Conservation (phyloP, 2,329 filamentous ascomycete species). For the Ophiosphaerella narmari region DNA sequence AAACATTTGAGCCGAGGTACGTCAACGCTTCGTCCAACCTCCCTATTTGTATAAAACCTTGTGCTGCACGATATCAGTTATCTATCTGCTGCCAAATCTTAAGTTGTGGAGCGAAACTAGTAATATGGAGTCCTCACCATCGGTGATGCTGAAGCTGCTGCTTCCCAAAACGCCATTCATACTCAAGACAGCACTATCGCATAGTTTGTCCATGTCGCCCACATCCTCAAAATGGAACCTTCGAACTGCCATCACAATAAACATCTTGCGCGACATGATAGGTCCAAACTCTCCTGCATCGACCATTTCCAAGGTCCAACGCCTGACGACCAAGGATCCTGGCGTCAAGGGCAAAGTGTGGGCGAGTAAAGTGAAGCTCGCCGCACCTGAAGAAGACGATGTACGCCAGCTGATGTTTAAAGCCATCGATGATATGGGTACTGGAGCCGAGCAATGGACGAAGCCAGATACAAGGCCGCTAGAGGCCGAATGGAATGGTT, state of each 20-base stretch:
- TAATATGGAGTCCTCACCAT: constrained; percentile 42
- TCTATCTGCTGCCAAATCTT: neutral
- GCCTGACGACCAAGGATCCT: constrained; percentile 63
- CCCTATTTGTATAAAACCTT: too few relatives aligned
- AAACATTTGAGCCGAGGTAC: constrained; percentile 15
- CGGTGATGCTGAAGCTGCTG: constrained; percentile 40
- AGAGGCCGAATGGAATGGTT: constrained; percentile 78
- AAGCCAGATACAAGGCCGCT: constrained; percentile 61
- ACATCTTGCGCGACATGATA: constrained; percentile 64
- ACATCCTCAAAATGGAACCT: constrained; percentile 79
- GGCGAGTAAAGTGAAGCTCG: constrained; percentile 73
- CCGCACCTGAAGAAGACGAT: constrained; percentile 60
- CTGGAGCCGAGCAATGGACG: constrained; percentile 36
- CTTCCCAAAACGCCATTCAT: constrained; percentile 61
- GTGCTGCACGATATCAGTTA: too few relatives aligned
- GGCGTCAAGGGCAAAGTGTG: constrained; percentile 80
- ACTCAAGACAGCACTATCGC: constrained; percentile 64
- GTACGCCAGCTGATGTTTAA: constrained; percentile 60
- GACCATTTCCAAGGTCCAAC: constrained; percentile 57
- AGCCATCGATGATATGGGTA: constrained; percentile 61
- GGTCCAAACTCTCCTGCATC: constrained; percentile 28
- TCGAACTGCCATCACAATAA: constrained; percentile 72
- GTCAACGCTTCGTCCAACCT: constrained; percentile 12
- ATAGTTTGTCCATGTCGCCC: constrained; percentile 70
- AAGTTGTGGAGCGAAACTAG: neutral